These are phyloP conservation scores for Pseudonitzschia multiseries DNA, from an alignment of 108 stramenopile genomes.

Conservation along the genomic window DNA sequence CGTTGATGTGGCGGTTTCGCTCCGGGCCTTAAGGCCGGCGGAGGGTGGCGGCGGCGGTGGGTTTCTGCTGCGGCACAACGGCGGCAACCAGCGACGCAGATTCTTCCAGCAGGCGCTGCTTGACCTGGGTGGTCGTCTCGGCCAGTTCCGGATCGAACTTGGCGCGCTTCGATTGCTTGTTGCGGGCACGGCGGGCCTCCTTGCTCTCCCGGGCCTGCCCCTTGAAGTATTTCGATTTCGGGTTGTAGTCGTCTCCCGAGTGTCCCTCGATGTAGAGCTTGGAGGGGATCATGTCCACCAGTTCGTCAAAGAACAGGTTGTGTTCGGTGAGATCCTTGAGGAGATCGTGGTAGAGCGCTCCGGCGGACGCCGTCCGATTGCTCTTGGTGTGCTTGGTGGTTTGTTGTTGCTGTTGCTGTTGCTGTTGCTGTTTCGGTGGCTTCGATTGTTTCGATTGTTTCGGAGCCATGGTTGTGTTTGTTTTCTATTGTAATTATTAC, in stretches of 20 bases:
- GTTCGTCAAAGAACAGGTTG: conserved; percentile 78
- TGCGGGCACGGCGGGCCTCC: conserved; percentile 59
- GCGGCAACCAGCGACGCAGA: background rate
- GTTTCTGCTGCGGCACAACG: background rate
- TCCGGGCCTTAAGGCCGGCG: too few species aligned
- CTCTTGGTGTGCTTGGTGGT: background rate
- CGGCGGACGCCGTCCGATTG: conserved; percentile 25
- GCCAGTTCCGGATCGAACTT: conserved; percentile 72
- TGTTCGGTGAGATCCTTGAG: conserved; percentile 67
- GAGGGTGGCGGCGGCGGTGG: too few species aligned
- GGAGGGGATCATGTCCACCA: conserved; percentile 87
- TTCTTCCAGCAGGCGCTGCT: conserved; percentile 57
- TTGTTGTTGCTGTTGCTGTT: background rate
- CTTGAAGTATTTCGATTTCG: conserved; percentile 77
- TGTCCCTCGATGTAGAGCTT: conserved; percentile 76
- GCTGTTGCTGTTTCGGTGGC: too few species aligned
- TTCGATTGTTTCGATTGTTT: too few species aligned
- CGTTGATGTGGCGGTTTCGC: too few species aligned
- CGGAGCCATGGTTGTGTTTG: background rate
- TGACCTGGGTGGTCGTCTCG: conserved; percentile 70
- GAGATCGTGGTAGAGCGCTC: conserved; percentile 19
- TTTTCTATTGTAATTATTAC: too few species aligned
- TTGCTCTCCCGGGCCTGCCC: conserved; percentile 76
- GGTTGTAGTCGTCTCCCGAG: conserved; percentile 54
- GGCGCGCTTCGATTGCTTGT: conserved; percentile 69